These are phyloP conservation scores for Penicillium rolfsii DNA, from an alignment of 2,329 filamentous ascomycete species.

Conservation along the genomic window DNA sequence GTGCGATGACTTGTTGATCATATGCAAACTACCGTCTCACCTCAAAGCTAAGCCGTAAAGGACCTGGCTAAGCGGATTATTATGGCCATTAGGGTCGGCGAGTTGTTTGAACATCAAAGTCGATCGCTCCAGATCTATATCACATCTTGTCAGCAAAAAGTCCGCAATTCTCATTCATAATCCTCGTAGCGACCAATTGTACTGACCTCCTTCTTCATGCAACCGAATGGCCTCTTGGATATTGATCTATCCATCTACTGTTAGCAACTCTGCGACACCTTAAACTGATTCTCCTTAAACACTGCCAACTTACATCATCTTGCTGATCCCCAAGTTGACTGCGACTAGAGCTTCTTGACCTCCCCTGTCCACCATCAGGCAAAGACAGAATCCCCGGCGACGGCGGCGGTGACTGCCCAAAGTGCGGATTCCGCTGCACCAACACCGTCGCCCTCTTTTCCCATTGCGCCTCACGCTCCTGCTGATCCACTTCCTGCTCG, in stretches of 20 bases:
- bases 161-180: not conserved
- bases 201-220: constrained; percentile 74
- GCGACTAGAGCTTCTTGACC: constrained; percentile 41
- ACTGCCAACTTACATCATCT: constrained; percentile 40
- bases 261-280: constrained; percentile 9
- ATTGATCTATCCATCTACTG: constrained; percentile 51
- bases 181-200: not conserved
- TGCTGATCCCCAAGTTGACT: constrained; percentile 36
- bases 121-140: constrained; percentile 68
- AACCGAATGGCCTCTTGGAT: constrained; percentile 96
- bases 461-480: constrained; percentile 75
- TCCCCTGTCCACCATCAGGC: constrained; percentile 14
- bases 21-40: constrained; percentile 52
- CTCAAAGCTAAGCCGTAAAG: constrained; percentile 89
- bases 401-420: constrained; percentile 39
- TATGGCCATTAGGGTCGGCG: constrained; percentile 79
- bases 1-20: too few species aligned
- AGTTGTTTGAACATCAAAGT: constrained; percentile 84
- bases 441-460: constrained; percentile 91
- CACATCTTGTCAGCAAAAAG: not conserved
- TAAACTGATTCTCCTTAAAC: not conserved
- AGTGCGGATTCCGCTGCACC: constrained; percentile 61
- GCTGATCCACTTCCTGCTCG: constrained; percentile 49
- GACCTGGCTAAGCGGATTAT: constrained; percentile 93
- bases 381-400: constrained; percentile 19